Conservation (phyloP, 2,329 filamentous ascomycete species). For the Ampelomyces quisqualis region DNA sequence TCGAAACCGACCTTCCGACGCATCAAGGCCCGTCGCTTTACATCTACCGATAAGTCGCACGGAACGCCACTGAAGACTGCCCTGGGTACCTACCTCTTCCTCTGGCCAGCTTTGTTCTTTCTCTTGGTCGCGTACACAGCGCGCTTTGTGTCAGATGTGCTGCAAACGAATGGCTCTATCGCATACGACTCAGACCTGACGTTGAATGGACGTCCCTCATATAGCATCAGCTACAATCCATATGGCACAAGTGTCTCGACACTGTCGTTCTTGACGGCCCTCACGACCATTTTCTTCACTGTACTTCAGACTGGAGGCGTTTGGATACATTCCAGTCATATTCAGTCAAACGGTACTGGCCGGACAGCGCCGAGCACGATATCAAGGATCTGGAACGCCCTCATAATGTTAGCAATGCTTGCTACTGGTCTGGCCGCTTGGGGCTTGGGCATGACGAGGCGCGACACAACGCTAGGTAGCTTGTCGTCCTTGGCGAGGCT, state of each 20-base stretch:
- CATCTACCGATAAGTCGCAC: conserved; percentile 1
- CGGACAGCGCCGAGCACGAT: conserved; percentile 2
- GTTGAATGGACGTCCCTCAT: conserved; percentile 4
- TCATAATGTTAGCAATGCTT: conserved; percentile 7
- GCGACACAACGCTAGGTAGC: conserved; percentile 1
- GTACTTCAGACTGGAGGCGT: conserved; percentile 5
- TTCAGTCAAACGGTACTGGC: conserved; percentile 5
- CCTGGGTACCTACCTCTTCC: conserved; percentile 8
- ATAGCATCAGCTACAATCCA: background rate
- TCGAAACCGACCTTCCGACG: conserved; percentile 5
- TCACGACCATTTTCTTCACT: conserved; percentile 5
- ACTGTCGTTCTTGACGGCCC: conserved; percentile 3
- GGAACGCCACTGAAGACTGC: conserved; percentile 4
- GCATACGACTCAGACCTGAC: conserved; percentile 1
- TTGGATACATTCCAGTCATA: conserved; percentile 7
- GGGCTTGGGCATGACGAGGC: conserved; percentile 1
- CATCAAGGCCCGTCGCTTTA: conserved; percentile 3
- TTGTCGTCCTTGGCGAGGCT: background rate
- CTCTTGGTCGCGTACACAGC: conserved; percentile 6
- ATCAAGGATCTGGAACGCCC: conserved; percentile 5
- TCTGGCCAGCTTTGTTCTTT: conserved; percentile 4
- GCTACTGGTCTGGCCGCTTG: conserved; percentile 7
- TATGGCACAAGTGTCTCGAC: background rate
- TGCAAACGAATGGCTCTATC: conserved; percentile 5
- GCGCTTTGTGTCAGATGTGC: conserved; percentile 7